phyloP scores from a whole-genome alignment of 768 basidiomycete genomes.

The Daedaleopsis sinensis region DNA sequence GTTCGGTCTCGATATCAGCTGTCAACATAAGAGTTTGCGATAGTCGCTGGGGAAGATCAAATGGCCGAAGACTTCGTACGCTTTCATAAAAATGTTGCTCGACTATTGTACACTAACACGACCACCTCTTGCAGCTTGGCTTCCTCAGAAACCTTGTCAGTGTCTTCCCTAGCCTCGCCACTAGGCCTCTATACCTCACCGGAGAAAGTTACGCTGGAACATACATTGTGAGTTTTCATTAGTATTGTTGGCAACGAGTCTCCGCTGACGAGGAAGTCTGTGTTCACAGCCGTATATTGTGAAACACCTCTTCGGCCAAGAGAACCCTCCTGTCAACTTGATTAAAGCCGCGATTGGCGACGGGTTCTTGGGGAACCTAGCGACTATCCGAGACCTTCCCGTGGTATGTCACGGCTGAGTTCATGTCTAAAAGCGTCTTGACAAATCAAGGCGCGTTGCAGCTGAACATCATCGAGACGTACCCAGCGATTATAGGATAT shows the following conservation, averaged over 20 bases:
- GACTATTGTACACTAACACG: no score
- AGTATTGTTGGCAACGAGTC: constrained; percentile 44
- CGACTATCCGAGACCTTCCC: constrained; percentile 19
- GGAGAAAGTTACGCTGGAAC: constrained; percentile 78
- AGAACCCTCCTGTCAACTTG: constrained; percentile 65
- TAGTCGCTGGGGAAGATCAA: constrained; percentile 66
- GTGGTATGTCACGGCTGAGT: no score
- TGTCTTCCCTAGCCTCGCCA: constrained; percentile 68
- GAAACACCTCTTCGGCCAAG: constrained; percentile 65
- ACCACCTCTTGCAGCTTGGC: constrained; percentile 59
- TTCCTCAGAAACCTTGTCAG: constrained; percentile 71
- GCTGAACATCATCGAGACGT: no score
- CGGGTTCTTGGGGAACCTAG: constrained; percentile 46
- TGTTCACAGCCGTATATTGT: constrained; percentile 65
- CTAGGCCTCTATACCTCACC: constrained; percentile 64
- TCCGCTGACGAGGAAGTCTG: constrained; percentile 41
- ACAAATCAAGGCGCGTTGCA: no score
- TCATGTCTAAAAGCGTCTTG: no score
- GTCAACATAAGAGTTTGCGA: neutral
- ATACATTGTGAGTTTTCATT: constrained; percentile 53
- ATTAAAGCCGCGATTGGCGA: constrained; percentile 73
- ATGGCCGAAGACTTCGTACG: constrained; percentile 56
- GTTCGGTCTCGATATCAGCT: neutral
- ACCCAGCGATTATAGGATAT: constrained; percentile 75
- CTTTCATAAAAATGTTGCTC: no score